Evolutionary conservation across 2,329 filamentous ascomycete species (phyloP).

Genomic region (Mycocentrospora acerina): DNA sequence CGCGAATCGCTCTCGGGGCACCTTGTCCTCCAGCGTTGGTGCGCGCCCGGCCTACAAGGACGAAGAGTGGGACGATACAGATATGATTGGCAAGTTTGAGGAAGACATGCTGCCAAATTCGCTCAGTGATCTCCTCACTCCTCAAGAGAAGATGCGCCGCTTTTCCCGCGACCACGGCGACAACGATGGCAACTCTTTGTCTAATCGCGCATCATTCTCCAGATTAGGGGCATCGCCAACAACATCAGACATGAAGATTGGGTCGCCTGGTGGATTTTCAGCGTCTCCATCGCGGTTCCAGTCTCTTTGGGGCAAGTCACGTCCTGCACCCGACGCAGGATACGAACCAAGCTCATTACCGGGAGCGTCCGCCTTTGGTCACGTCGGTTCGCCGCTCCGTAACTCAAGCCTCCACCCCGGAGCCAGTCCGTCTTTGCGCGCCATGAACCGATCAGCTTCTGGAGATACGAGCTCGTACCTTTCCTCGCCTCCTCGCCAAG

Average conservation of each 20-base stretch:
- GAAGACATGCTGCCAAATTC: conserved; percentile 82
- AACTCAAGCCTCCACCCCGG: conserved; percentile 58
- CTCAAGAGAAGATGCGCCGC: conserved; percentile 61
- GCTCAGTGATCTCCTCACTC: conserved; percentile 63
- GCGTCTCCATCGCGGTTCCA: conserved; percentile 64
- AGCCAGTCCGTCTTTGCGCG: conserved; percentile 54
- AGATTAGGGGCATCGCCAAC: conserved; percentile 52
- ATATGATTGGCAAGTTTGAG: conserved; percentile 71
- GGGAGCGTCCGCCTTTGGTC: conserved; percentile 54
- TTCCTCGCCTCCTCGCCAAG: conserved; percentile 57
- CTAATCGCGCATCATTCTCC: conserved; percentile 50
- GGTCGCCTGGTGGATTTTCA: conserved; percentile 53
- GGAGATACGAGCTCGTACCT: conserved; percentile 55
- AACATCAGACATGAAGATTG: conserved; percentile 46
- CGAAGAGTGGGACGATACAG: conserved; percentile 55
- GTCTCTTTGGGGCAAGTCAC: conserved; percentile 56
- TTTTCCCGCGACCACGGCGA: conserved; percentile 61
- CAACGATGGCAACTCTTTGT: conserved; percentile 50
- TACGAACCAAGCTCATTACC: conserved; percentile 36
- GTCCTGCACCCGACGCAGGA: conserved; percentile 52
- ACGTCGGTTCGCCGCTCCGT: conserved; percentile 66
- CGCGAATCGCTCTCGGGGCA: conserved; percentile 55
- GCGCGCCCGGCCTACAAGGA: conserved; percentile 45
- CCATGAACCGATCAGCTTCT: conserved; percentile 51
- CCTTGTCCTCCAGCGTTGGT: conserved; percentile 63